Conservation (phyloP, 225 moss, liverwort and hornwort species). For the Bryum argenteum region DNA sequence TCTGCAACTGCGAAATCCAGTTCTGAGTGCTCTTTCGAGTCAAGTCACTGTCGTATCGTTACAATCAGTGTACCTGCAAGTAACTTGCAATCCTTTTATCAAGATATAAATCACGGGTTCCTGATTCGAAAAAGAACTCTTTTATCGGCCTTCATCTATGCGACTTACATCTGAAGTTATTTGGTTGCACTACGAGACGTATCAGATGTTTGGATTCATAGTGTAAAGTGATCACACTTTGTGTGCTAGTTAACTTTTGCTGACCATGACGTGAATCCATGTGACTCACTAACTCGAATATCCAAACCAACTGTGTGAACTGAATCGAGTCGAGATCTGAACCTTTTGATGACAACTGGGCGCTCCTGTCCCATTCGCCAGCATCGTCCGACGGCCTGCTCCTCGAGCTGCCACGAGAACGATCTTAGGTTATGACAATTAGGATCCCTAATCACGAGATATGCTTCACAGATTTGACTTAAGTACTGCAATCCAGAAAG, state of each 20-base stretch:
- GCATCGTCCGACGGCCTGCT: slow-evolving; percentile 99
- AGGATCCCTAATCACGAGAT: slow-evolving; percentile 15
- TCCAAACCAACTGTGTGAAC: background rate
- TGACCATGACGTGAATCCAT: too few species aligned
- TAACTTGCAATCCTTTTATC: too few species aligned
- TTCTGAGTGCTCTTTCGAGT: too few species aligned
- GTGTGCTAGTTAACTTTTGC: too few species aligned
- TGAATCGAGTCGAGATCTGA: slow-evolving; percentile 11
- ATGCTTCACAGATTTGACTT: slow-evolving; percentile 10
- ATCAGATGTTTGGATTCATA: background rate
- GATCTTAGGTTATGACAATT: slow-evolving; percentile 6
- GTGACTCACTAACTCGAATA: background rate
- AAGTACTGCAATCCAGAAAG: background rate
- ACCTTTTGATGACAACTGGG: slow-evolving; percentile 97
- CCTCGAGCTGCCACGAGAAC: slow-evolving; percentile 72
- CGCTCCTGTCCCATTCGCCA: slow-evolving; percentile 99
- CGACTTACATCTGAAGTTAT: too few species aligned
- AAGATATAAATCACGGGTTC: too few species aligned
- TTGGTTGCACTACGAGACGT: too few species aligned
- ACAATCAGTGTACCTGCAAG: too few species aligned
- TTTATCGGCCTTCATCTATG: too few species aligned
- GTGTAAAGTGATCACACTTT: too few species aligned
- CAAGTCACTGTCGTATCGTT: too few species aligned
- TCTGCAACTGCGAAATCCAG: background rate
- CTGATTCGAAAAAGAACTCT: too few species aligned